Evolutionary conservation across 1,139 yeast genomes (phyloP), one percentile per base, ranked within the genome.

Genomic region (Ogataea hybrid): DNA sequence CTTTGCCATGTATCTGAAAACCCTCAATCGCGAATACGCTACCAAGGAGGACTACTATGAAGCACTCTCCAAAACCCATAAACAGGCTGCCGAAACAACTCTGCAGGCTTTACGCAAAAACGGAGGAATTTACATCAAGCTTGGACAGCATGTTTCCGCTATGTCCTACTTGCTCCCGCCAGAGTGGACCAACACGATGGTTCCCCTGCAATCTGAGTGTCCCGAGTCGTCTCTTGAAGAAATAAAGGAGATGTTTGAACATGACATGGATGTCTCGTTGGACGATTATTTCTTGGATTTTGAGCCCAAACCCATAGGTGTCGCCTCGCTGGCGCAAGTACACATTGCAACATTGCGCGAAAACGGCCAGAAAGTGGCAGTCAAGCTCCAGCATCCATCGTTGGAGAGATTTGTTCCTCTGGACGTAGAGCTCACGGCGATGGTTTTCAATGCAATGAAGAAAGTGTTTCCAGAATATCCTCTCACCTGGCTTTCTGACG

Each of bases 251-350:
- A 75, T 92, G 84, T 80, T 92, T 55, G 55, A 62, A 35, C 60
- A 64, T 2, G 99, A 92, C 59, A 67, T 85, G 53, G 88, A 86
- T 1, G 58, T 64, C n/a, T 51, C 70, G 1, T 61, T 90, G 17
- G 74, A 73, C n/a, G 94, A 85, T 1, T 51, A 80, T 31, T 92
- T 92, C 60, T 62, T 68, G 10, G 78, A 75, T 25, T 87, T 92
- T 60, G 77, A 84, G 49, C 74, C 77, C 0, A 66, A 63, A 12
- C 98, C 99, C 0, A 79, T 92, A 32, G 99, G 98, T 1, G 95
- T 89, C n/a, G 98, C 98, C 0, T 87, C 96, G 1, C 70, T 92
- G 52, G 98, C 98, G 0, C 99, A 92, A 59, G 99, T 92, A 8
- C 98, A 92, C 63, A 68, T 72, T 32, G 99, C 95, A 0, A 74